Percentiles rank a stretch among this genome's conserved stretches.
phyloP scores from a whole-genome alignment of 169 alveolate species.

The Cryptosporidium baileyi region DNA sequence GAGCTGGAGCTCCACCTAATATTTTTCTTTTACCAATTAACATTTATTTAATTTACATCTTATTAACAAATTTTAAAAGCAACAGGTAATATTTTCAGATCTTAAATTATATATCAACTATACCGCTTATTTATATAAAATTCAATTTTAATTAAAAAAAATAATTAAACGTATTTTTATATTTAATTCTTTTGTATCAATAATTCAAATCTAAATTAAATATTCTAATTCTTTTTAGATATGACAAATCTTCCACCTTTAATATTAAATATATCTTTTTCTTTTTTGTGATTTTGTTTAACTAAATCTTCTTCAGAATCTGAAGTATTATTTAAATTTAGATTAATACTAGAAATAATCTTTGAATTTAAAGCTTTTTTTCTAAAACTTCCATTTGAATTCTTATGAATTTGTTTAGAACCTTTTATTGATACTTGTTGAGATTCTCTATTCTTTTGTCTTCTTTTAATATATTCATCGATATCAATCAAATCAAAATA shows the following conservation, averaged over 20 bases:
- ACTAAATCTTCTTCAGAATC: conserved; percentile 35
- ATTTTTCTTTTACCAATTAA: conserved; percentile 24
- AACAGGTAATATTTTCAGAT: too few species aligned
- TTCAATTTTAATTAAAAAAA: not conserved
- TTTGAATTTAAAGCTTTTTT: not conserved
- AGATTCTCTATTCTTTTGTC: conserved; percentile 7
- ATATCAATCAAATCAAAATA: conserved; percentile 51
- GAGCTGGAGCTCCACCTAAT: conserved; percentile 64
- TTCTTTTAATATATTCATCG: conserved; percentile 13
- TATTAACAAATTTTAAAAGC: not conserved
- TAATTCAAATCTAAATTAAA: not conserved
- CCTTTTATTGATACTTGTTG: not conserved
- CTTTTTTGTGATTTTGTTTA: not conserved
- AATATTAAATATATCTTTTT: conserved; percentile 15
- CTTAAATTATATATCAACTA: too few species aligned
- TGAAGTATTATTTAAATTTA: too few species aligned
- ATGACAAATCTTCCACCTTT: conserved; percentile 51
- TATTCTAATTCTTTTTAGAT: not conserved
- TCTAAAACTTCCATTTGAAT: not conserved
- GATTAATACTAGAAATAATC: too few species aligned
- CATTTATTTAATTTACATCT: not conserved
- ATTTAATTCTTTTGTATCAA: not conserved
- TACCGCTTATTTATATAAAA: not conserved
- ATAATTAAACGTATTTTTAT: not conserved
- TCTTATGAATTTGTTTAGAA: not conserved